Evolutionary conservation across 139 green algal genomes (phyloP), one percentile per base, ranked within the genome.

Genomic region (Coccomyxa sp.): DNA sequence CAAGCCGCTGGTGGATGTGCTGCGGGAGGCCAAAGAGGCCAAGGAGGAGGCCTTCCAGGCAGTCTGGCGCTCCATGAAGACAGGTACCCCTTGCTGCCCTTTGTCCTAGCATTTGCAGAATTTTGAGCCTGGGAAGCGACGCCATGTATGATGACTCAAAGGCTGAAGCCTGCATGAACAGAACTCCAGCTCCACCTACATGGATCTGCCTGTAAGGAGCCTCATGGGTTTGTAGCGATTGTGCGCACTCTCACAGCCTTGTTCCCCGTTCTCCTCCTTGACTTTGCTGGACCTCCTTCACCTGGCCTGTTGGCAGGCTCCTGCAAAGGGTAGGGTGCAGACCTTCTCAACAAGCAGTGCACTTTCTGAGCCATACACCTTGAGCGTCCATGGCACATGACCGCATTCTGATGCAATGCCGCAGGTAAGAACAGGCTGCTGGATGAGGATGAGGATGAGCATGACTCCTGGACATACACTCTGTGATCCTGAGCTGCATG

Each of bases 371-470:
- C 10, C 38, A 5, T 64, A 7, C 29, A 31, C 22, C 64, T 68
- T 68, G 18, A 39, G 24, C 68, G 39, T 78, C 10, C n/a, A 27
- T 7, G 50, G 72, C 72, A 68, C 9, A 22, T 34, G 29, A 34
- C 70, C 40, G 24, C 70, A 16, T 12, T 16, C 14, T 58, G 18
- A 10, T 8, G 41, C 33, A 16, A 64, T 7, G 6, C 38, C 39
- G 68, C 86, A 93, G 89, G 93, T 55, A 95, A 95, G 80, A 96
- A 97, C 82, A 80, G 89, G 68, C 92, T 92, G 0, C 80, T 97
- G 34, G 92, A 97, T 27, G 82, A 89, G n/a, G 93, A 97, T 9
- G 93, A 97, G 78, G 34, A 74, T 29, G 34, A 35, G 27, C 1
- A 16, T 29, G 2, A 29, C 0, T 39, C 38, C 16, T 54, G 10